Evolutionary conservation across 139 green algal species (phyloP), one percentile per base, ranked within the genome.

Genomic region (Ettlia oleoabundans): DNA sequence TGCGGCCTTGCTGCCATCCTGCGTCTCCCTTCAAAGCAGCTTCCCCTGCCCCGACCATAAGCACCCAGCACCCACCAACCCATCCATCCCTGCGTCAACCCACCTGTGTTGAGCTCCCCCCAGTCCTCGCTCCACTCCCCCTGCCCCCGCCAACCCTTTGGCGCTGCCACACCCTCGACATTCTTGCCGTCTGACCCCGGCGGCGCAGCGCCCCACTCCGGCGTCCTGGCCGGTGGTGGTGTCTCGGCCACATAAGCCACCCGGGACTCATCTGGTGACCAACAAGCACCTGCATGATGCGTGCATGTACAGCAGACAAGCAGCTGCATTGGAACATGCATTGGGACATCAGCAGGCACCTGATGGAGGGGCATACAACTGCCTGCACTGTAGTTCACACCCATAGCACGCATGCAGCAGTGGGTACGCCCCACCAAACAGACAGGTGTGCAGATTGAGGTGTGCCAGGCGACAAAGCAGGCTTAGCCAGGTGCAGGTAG

Each of bases 171-270:
- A 2, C 64, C 61, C n/a, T 78, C 74, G 28, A 22, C 51, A 67
- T 58, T 62, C 76, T 58, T 83, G 5, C 69, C 79, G 43, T 61
- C 80, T 6, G 68, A 41, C 19, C 52, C 75, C 22, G 78, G 40
- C 15, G 64, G 38, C 15, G n/a, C 24, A 43, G 47, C 69, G 28
- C 89, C 86, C 82, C 87, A 94, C 66, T 89, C 81, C 1, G 90
- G 90, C 4, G 89, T 92, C 80, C 83, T 47, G 0, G 70, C 64
- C 4, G 70, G 35, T 22, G 81, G 35, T 2, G 89, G 77, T 2
- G 81, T 81, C 87, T 98, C 95, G 4, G 95, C 96, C 26, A 93
- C 87, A 82, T 98, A 98, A 0, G 86, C 92, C 1, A 97, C 76
- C 0, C 81, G 82, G 7, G 26, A 79, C 83, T 98, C 95, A 40